A percentile compares a stretch with the other conserved stretches of the same genome.
Evolutionary conservation across 805 yeast genomes (phyloP).

Genomic region (Babjeviella inositovora): DNA sequence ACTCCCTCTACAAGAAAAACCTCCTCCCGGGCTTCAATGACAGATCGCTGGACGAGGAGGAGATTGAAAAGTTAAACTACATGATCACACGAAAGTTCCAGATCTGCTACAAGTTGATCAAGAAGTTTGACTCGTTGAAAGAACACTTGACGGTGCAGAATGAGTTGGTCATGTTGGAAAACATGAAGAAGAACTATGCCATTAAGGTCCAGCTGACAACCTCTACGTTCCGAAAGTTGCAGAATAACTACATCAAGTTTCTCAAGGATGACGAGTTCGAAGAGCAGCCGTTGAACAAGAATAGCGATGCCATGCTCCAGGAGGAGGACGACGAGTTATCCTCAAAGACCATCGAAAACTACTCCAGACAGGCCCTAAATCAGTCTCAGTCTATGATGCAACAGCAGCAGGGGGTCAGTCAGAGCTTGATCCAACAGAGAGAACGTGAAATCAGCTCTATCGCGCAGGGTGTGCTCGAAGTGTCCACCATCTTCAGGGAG

Average conservation of each 20-base stretch:
- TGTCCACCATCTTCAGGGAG: conserved; percentile 85
- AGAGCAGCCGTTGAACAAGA: conserved; percentile 10
- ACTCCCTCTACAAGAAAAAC: conserved; percentile 62
- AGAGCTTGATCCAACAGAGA: conserved; percentile 41
- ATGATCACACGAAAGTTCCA: conserved; percentile 66
- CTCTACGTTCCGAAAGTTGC: conserved; percentile 69
- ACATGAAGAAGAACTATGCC: conserved; percentile 76
- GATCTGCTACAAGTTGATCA: conserved; percentile 60
- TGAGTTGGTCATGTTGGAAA: conserved; percentile 55
- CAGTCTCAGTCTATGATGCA: conserved; percentile 23
- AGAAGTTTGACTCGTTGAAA: conserved; percentile 36
- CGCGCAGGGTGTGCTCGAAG: conserved; percentile 90
- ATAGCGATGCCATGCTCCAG: conserved; percentile 1
- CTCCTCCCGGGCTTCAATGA: conserved; percentile 82
- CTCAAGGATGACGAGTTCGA: conserved; percentile 68
- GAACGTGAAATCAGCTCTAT: conserved; percentile 82
- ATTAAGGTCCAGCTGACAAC: conserved; percentile 67
- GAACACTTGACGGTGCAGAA: conserved; percentile 14
- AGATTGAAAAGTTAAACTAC: conserved; percentile 66
- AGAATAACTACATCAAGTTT: conserved; percentile 76
- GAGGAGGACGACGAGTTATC: conserved; percentile 1
- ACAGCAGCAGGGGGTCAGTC: conserved; percentile 15
- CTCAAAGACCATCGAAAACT: conserved; percentile 20
- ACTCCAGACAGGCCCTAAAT: conserved; percentile 33
- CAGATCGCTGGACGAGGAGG: conserved; percentile 54